Evolutionary conservation across 2,329 filamentous ascomycete genomes (phyloP).

Genomic region (Verticillium alfalfae): DNA sequence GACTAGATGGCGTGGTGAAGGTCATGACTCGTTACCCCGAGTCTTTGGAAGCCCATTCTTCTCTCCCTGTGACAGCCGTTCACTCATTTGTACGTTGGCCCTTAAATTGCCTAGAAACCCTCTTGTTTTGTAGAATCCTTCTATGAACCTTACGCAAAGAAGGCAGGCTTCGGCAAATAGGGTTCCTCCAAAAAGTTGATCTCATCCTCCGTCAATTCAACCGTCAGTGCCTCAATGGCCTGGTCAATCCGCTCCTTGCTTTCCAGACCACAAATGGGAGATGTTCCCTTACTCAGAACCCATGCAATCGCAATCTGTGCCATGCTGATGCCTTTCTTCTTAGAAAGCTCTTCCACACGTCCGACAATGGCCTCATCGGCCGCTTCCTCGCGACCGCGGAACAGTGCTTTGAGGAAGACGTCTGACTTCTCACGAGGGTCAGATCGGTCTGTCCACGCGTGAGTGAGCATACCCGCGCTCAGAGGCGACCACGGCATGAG

Average conservation of each 20-base stretch:
- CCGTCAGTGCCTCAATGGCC: conserved; percentile 4
- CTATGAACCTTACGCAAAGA: not conserved
- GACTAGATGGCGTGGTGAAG: no score
- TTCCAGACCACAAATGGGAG: conserved; percentile 9
- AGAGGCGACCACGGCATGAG: conserved; percentile 15
- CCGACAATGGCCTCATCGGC: conserved; percentile 5
- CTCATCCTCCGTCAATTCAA: conserved; percentile 6
- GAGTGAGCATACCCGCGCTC: conserved; percentile 3
- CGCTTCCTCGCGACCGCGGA: conserved; percentile 1
- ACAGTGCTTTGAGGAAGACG: conserved; percentile 3
- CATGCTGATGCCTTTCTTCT: conserved; percentile 8
- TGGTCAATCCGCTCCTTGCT: conserved; percentile 7
- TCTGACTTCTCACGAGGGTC: conserved; percentile 2
- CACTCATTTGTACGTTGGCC: no score
- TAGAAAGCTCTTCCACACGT: conserved; percentile 7
- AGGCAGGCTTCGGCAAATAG: conserved; percentile 3
- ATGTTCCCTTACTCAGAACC: conserved; percentile 5
- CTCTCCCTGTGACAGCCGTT: no score
- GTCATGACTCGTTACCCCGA: no score
- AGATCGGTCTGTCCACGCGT: not conserved
- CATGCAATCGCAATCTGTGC: conserved; percentile 8
- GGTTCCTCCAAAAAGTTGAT: conserved; percentile 7
- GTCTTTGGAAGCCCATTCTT: no score
- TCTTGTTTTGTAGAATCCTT: no score
- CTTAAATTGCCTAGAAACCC: no score